A percentile compares a stretch with the other conserved stretches of the same genome.
These are phyloP conservation scores for Yamadazyma mexicana DNA, from an alignment of 1,139 yeast genomes.

Conservation along the genomic window DNA sequence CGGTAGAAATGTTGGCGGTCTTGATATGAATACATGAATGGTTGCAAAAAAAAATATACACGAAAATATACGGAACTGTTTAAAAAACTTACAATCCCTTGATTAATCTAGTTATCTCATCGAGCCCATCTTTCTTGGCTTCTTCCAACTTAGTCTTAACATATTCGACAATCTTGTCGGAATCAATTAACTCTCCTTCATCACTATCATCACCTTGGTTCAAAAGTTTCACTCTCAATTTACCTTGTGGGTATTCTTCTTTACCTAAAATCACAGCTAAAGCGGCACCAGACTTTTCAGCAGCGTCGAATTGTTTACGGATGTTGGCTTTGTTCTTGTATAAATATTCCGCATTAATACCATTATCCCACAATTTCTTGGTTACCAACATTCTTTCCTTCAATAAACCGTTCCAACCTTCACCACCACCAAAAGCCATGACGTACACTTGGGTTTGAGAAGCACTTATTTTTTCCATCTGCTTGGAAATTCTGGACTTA, in stretches of 20 bases:
- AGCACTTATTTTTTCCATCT: constrained; percentile 64
- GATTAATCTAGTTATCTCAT: constrained; percentile 60
- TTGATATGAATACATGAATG: constrained; percentile 15
- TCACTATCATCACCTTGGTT: constrained; percentile 90
- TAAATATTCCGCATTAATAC: constrained; percentile 85
- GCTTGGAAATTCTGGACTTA: constrained; percentile 65
- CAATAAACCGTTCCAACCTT: constrained; percentile 89
- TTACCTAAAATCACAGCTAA: constrained; percentile 92
- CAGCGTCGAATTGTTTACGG: constrained; percentile 95
- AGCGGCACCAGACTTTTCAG: constrained; percentile 91
- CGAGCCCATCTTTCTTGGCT: constrained; percentile 46
- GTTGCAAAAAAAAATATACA: background rate
- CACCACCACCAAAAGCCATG: constrained; percentile 99
- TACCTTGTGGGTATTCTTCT: constrained; percentile 82
- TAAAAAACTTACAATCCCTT: constrained; percentile 31
- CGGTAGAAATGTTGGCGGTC: constrained; percentile 26
- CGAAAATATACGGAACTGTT: background rate
- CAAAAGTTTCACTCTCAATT: constrained; percentile 78
- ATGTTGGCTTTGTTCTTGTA: constrained; percentile 92
- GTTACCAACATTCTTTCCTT: constrained; percentile 88
- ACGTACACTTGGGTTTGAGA: constrained; percentile 89
- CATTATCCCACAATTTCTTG: constrained; percentile 80
- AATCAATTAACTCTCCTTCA: constrained; percentile 75
- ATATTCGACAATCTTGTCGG: constrained; percentile 55
- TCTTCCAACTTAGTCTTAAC: constrained; percentile 56